Evolutionary conservation across 768 basidiomycete genomes (phyloP), one percentile per base, ranked within the genome.

Genomic region (Boletus subparvulus): DNA sequence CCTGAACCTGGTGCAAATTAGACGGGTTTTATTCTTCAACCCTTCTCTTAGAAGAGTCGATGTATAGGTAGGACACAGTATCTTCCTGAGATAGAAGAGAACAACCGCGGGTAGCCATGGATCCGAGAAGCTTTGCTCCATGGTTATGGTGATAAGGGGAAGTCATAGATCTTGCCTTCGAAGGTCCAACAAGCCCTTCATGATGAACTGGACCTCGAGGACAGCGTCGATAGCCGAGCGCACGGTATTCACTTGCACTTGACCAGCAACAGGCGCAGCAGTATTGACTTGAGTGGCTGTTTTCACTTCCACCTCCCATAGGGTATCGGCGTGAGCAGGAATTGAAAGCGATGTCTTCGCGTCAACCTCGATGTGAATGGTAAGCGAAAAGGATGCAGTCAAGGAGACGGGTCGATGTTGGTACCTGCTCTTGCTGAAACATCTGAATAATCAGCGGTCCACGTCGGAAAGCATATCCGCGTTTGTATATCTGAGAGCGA

Each of bases 231-330:
- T 83, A 10, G 83, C 79, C 16, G 79, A 77, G 53, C 79, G 82
- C n/a, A 92, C 76, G 6, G 90, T 91, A 3, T 82, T 87, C 58
- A 87, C 86, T 67, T 86, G 89, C 10, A 68, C 60, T 42, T 73
- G 70, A 19, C 70, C 68, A 32, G 54, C 47, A 35, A 50, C 55
- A 30, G 69, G 56, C 24, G 62, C 69, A 0, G 86, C 88, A 55
- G 89, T 90, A 16, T 87, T 83, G 43, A 89, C 83, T 7, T 92
- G 92, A 3, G 79, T 77, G 3, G 90, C 88, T 1, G 91, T 91
- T 69, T 89, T 92, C 48, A 92, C 90, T 74, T 93, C 88, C 37
- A 94, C 90, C 68, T 92, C 87, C 91, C 91, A 94, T 6, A 90
- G 77, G 0, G 90, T 89, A 61, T 90, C 89, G 9, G 84, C 73